Conservation (phyloP, 176 grass and related monocot genomes). For the Phragmites australis region DNA sequence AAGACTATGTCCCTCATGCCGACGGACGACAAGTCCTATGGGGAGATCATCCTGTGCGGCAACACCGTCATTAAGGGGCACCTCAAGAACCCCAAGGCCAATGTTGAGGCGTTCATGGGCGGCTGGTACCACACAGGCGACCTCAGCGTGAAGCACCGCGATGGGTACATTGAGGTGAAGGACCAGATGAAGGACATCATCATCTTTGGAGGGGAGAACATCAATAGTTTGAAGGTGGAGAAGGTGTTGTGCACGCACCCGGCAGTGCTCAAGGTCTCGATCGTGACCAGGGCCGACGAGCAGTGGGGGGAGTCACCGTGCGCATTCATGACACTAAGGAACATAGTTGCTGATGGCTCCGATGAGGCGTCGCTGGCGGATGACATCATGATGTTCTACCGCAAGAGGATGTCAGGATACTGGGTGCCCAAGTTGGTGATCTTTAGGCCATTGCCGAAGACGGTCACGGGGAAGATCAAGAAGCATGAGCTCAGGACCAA, state of each 20-base stretch:
- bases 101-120: constrained; percentile 65
- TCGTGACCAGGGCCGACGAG: constrained; percentile 82
- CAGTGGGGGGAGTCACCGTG: constrained; percentile 94
- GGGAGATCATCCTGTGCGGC: constrained; percentile 82
- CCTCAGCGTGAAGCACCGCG: constrained; percentile 84
- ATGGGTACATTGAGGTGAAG: constrained; percentile 88
- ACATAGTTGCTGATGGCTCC: constrained; percentile 35
- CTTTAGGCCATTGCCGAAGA: constrained; percentile 85
- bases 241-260: constrained; percentile 68
- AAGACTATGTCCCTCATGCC: constrained; percentile 79
- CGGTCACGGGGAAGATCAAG: constrained; percentile 84
- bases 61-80: constrained; percentile 96
- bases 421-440: constrained; percentile 88
- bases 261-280: constrained; percentile 67
- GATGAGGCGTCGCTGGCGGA: constrained; percentile 52
- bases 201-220: constrained; percentile 97
- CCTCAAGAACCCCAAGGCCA: constrained; percentile 86
- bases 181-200: constrained; percentile 96
- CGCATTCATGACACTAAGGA: constrained; percentile 73
- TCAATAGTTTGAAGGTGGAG: constrained; percentile 95
- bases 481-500: constrained; percentile 80
- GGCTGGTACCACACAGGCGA: constrained; percentile 97
- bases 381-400: constrained; percentile 77
- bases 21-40: constrained; percentile 68
- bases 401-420: constrained; percentile 75